Evolutionary conservation across 768 basidiomycete species (phyloP), one percentile per base, ranked within the genome.

Genomic region (Mycena albidolilacea): DNA sequence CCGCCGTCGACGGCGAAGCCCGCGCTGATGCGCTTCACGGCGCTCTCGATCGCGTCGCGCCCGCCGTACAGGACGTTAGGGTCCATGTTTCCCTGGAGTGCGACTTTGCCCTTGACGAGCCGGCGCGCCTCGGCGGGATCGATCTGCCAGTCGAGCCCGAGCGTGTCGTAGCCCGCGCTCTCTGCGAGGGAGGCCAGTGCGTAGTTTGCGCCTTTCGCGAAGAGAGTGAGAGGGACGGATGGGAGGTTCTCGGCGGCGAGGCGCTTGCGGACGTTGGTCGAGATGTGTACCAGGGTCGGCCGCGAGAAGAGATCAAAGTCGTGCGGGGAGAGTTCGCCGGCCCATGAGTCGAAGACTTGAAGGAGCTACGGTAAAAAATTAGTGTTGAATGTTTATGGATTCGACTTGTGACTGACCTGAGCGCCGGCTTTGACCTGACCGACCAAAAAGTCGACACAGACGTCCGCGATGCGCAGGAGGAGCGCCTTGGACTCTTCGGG

Each of bases 261-360:
- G 38, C 86, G 87, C 23, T 79, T 77, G 66, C 90, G 91, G 70
- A 98, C 95, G 69, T 89, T 85, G 2, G 83, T 82, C 17, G 93
- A 90, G 77, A 99, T 97, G 77, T 90, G 89, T 58, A 86, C 82
- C 48, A 96, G 86, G 17, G 93, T 89, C 9, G 97, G 97, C 72
- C 94, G 89, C 57, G 97, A 93, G 84, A 98, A 99, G 62, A 86
- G 84, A 39, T 82, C 81, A 83, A 97, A 99, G 80, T 98, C 95
- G 78, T 95, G 85, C 2, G 93, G 95, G 5, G 97, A 93, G 69
- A 99, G 87, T 79, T 98, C 97, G 62, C 95, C 94, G 10, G 95
- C 98, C 90, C 94, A 95, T 0, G 98, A 98, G 82, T 99, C 98
- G 78, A 99, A 99, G 14, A 99, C 89, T 90, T 99, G 98, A 7